Evolutionary conservation across 495 filamentous ascomycete species (phyloP).

Genomic region (Lasiosphaeria ovina): DNA sequence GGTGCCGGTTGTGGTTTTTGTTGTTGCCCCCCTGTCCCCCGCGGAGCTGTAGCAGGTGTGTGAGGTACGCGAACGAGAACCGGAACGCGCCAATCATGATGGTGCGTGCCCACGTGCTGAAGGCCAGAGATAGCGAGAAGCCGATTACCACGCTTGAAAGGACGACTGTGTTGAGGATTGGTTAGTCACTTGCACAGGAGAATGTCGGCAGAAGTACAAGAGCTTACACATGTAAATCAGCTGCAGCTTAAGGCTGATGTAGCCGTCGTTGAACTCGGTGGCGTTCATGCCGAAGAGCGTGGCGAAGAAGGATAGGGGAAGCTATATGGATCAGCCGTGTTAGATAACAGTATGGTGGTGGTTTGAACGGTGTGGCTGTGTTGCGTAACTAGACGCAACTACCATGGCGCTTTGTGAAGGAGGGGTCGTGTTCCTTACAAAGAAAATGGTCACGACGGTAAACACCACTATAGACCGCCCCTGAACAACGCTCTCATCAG

Average conservation of each 20-base stretch:
- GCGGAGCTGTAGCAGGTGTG: not conserved
- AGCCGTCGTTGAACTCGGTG: slow-evolving; percentile 27
- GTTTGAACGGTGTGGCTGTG: not conserved
- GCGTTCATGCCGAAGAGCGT: slow-evolving; percentile 46
- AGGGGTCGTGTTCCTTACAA: slow-evolving; percentile 28
- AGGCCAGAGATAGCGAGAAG: slow-evolving; percentile 23
- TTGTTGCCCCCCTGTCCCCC: not conserved
- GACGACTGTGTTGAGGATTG: slow-evolving; percentile 11
- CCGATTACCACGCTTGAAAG: slow-evolving; percentile 21
- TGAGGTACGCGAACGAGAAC: slow-evolving; percentile 11
- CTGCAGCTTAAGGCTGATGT: slow-evolving; percentile 24
- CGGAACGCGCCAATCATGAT: slow-evolving; percentile 18
- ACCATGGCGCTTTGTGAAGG: not conserved
- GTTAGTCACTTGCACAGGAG: not conserved
- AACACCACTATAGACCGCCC: slow-evolving; percentile 63
- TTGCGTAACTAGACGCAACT: not conserved
- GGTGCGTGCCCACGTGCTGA: slow-evolving; percentile 22
- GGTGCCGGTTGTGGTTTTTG: not conserved
- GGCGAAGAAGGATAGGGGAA: slow-evolving; percentile 42
- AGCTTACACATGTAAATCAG: slow-evolving; percentile 38
- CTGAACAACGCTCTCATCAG: slow-evolving; percentile 57
- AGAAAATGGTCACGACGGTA: slow-evolving; percentile 63
- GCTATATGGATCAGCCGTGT: slow-evolving; percentile 12
- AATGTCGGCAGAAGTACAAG: too few relatives aligned
- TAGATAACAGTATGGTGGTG: not conserved